Evolutionary conservation across 495 filamentous ascomycete species (phyloP), one percentile per base, ranked within the genome.

Genomic region (Lichenothelia convexa): DNA sequence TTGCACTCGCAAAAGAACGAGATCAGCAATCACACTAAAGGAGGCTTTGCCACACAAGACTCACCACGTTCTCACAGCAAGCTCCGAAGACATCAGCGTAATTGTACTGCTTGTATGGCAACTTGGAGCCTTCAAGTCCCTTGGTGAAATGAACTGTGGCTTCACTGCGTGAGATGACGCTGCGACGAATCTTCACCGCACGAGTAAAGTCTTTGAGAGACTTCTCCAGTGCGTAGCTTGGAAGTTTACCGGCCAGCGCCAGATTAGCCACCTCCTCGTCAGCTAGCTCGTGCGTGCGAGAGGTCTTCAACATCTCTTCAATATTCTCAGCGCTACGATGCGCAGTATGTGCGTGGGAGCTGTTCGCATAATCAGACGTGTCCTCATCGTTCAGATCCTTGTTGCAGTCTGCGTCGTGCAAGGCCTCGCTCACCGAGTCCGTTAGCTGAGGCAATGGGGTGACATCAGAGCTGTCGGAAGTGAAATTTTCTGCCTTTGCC

Each of bases 11-110:
- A n/a, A n/a, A n/a, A n/a, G n/a, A n/a, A n/a, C n/a, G n/a, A n/a
- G n/a, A n/a, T n/a, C n/a, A n/a, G n/a, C n/a, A n/a, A n/a, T n/a
- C n/a, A n/a, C n/a, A n/a, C n/a, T n/a, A n/a, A n/a, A n/a, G n/a
- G n/a, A n/a, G n/a, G n/a, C n/a, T n/a, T n/a, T n/a, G n/a, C n/a
- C n/a, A n/a, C n/a, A n/a, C n/a, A n/a, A n/a, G n/a, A n/a, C n/a
- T n/a, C n/a, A n/a, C n/a, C 33, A 97, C 89, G 46, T 97, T 97
- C 58, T 97, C 91, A 54, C 91, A 97, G 63, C 91, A 97, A 26
- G 87, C 89, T 24, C 86, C 86, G 44, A 83, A 73, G 38, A 95
- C 91, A 29, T 80, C 75, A 31, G 79, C 77, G 59, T 86, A 97
- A 63, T 95, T 84, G 64, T 89, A 97, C 49, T 82, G 53, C 50